Base-by-base conservation (phyloP, 164 flowering plant genomes). In the Cinnamomum micranthum region DNA sequence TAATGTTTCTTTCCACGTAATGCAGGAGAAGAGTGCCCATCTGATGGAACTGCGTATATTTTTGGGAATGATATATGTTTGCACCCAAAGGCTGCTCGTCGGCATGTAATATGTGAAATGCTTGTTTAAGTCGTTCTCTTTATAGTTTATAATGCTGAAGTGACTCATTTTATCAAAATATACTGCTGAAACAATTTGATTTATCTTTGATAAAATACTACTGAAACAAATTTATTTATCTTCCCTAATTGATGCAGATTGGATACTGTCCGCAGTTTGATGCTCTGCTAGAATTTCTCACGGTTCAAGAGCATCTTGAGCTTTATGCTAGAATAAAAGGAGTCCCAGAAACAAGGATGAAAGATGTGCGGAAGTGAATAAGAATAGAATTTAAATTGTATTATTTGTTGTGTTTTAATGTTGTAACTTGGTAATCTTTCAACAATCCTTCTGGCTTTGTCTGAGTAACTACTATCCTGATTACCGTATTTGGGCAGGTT, bases 181-280 rank as follows among this genome's bases (percentile, higher is more conserved):
- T 74, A 20, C 9, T 60, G 31, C 55, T 31, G 35, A 12, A 27
- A 47, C 69, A 64, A 81, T 68, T 75, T 73, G 14, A 31, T 28
- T 70, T 23, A 41, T 70, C 3, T 33, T 52, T n/a, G n/a, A n/a
- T n/a, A n/a, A n/a, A n/a, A n/a, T n/a, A n/a, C 9, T 60, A 25
- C 55, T 31, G 35, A 12, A 27, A 47, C 69, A 64, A 81, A 65
- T 75, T 73, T 10, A 31, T 28, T 70, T 23, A 41, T 70, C 3
- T 33, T 52, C 73, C 23, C 41, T 60, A 73, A 10, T 50, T 22
- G 65, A 35, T 78, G 71, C 87, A 95, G 98, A 89, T 95, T 84
- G 99, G 99, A 28, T 95, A 92, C 75, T 94, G 99, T 83, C 99
- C 99, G 24, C 99, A 95, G 75, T 95, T 92, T 82, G 98, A 95